Evolutionary conservation across 805 yeast genomes (phyloP), one percentile per base, ranked within the genome.

Genomic region (Komagataella phaffii): DNA sequence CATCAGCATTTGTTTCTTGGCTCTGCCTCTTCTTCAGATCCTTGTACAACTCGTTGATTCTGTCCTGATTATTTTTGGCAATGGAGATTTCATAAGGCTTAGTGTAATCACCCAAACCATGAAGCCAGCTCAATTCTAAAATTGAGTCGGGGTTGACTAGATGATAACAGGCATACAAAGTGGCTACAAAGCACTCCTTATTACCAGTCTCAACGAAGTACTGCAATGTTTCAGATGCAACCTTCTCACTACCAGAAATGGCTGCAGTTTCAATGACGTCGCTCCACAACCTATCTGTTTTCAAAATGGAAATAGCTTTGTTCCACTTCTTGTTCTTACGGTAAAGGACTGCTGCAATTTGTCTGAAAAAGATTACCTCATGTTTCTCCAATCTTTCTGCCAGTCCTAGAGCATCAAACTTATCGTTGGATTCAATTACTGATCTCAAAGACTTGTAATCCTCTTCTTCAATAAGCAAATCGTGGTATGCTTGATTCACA

Each of bases 201-300:
- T 93, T 93, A 59, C 96, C 98, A 45, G 95, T 88, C 61, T 91
- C 97, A 54, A 93, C 97, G 67, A 93, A 93, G 72, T 91, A 93
- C 51, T 84, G 77, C 65, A 93, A 72, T 57, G 88, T 73, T 54
- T 93, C 98, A 66, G 88, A 91, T 43, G 95, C 90, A 62, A 91
- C 84, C 64, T 86, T 89, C 8, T 79, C 62, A 57, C 83, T 83
- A 55, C 79, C 79, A 17, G 97, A 89, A 53, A 81, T 70, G 17
- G 96, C 81, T 21, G 96, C 96, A 7, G 98, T 90, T 63, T 81
- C 87, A 64, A 93, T 85, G 55, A 96, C 90, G 67, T 90, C 97
- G 53, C 84, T 75, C 98, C 97, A 93, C 60, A 93, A 75, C 69
- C 87, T 88, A 72, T 93, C 98, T 55, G 84, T 78, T 74, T 93